A percentile compares a stretch with the other conserved stretches of the same genome.
phyloP scores from a whole-genome alignment of 1,284 basidiomycete species.

The Waitea zeae region DNA sequence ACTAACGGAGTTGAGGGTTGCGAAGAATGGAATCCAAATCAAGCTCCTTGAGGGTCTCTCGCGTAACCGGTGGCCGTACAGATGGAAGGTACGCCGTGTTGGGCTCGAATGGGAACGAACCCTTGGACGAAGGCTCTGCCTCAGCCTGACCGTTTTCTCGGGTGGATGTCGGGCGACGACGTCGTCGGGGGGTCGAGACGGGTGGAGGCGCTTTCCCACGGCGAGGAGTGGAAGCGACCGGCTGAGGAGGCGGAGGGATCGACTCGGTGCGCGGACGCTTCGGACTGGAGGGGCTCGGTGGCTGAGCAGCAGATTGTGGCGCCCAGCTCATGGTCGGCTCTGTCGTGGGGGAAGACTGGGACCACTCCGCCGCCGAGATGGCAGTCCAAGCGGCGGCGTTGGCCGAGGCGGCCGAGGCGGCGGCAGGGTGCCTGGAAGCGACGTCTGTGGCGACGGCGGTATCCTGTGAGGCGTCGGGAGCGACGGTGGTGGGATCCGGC shows the following conservation, averaged over 20 bases:
- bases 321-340: background rate
- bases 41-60: slow-evolving; percentile 68
- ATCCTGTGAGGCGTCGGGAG: background rate
- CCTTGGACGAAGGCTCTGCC: slow-evolving; percentile 14
- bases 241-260: slow-evolving; percentile 11
- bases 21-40: slow-evolving; percentile 76
- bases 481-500: no score
- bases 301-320: no score
- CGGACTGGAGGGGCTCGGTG: slow-evolving; percentile 14
- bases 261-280: slow-evolving; percentile 19
- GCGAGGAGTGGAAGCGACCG: slow-evolving; percentile 10
- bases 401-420: no score
- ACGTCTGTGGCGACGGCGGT: background rate
- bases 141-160: slow-evolving; percentile 9
- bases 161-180: background rate
- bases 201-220: slow-evolving; percentile 13
- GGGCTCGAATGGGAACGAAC: slow-evolving; percentile 27
- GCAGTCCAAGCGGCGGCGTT: background rate
- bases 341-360: background rate
- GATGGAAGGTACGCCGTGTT: slow-evolving; percentile 47
- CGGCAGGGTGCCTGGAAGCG: background rate
- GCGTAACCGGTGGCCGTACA: slow-evolving; percentile 64
- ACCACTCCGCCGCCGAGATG: background rate
- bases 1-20: slow-evolving; percentile 70
- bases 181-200: slow-evolving; percentile 14